Percentiles rank a stretch among this genome's conserved stretches.
These are phyloP conservation scores for Trametes maxima DNA, from an alignment of 768 basidiomycete genomes.

Conservation along the genomic window DNA sequence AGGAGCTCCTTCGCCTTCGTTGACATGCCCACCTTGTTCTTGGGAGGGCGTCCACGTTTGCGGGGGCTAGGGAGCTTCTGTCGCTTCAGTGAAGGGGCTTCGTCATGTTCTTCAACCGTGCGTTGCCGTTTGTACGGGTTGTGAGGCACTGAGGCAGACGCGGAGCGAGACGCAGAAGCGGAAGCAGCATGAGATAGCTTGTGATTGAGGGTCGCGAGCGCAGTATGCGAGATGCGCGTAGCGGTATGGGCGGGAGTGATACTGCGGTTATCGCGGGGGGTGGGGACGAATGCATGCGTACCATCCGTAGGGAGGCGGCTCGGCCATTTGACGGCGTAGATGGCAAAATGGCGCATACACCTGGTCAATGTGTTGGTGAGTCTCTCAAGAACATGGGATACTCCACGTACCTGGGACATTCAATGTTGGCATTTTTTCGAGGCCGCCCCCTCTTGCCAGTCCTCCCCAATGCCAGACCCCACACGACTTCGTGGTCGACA, in stretches of 20 bases:
- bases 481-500: constrained; percentile 73
- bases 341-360: constrained; percentile 79
- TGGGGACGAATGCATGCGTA: constrained; percentile 42
- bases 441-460: constrained; percentile 53
- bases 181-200: constrained; percentile 51
- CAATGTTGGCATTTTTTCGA: constrained; percentile 49
- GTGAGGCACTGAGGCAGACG: constrained; percentile 18
- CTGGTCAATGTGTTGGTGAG: constrained; percentile 38
- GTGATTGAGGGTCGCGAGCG: constrained; percentile 51
- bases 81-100: constrained; percentile 47
- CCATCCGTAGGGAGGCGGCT: constrained; percentile 57
- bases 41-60: constrained; percentile 29
- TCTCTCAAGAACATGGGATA: not conserved
- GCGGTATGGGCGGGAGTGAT: constrained; percentile 34
- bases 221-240: constrained; percentile 54
- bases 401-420: constrained; percentile 71
- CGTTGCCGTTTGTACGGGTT: constrained; percentile 23
- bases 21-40: constrained; percentile 33
- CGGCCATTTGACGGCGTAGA: constrained; percentile 76
- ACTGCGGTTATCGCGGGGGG: constrained; percentile 45
- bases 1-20: constrained; percentile 26
- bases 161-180: constrained; percentile 20
- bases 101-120: constrained; percentile 16
- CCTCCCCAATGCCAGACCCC: constrained; percentile 65
- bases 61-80: constrained; percentile 41